phyloP scores from a whole-genome alignment of 75 land plant species.

The Larix kaempferi region DNA sequence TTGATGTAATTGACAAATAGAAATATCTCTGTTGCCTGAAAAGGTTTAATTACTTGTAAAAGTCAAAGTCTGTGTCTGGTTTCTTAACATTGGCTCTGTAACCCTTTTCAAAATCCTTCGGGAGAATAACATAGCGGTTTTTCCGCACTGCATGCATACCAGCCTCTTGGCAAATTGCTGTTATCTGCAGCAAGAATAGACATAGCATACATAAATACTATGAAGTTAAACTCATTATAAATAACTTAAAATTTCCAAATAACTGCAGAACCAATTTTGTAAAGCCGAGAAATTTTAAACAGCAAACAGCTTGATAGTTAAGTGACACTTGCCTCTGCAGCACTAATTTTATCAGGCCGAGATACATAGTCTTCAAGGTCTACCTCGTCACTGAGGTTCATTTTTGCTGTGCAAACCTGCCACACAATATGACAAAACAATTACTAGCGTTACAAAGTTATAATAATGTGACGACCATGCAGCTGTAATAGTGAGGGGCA shows the following conservation, averaged over 20 bases:
- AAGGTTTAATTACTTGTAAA: slow-evolving; percentile 54
- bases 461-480: too few species aligned
- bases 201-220: too few species aligned
- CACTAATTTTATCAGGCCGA: slow-evolving; percentile 93
- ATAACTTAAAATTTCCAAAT: slow-evolving; percentile 4
- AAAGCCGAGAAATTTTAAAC: slow-evolving; percentile 22
- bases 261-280: slow-evolving; percentile 40
- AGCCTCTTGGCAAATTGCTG: slow-evolving; percentile 90
- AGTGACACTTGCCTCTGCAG: slow-evolving; percentile 68
- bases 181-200: slow-evolving; percentile 26
- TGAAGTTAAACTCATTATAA: too few species aligned
- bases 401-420: slow-evolving; percentile 86
- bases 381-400: slow-evolving; percentile 89
- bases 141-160: slow-evolving; percentile 90
- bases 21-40: too few species aligned
- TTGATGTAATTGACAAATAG: too few species aligned
- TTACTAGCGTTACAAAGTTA: too few species aligned
- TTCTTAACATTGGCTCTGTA: slow-evolving; percentile 85
- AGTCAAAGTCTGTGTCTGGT: slow-evolving; percentile 89
- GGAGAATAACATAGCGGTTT: slow-evolving; percentile 87
- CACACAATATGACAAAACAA: too few species aligned
- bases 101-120: slow-evolving; percentile 90
- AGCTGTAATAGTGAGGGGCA: too few species aligned
- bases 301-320: too few species aligned
- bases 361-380: slow-evolving; percentile 93